These are phyloP conservation scores for Dothideomycetes sp. DNA, from an alignment of 2,329 filamentous ascomycete genomes.

Conservation along the genomic window DNA sequence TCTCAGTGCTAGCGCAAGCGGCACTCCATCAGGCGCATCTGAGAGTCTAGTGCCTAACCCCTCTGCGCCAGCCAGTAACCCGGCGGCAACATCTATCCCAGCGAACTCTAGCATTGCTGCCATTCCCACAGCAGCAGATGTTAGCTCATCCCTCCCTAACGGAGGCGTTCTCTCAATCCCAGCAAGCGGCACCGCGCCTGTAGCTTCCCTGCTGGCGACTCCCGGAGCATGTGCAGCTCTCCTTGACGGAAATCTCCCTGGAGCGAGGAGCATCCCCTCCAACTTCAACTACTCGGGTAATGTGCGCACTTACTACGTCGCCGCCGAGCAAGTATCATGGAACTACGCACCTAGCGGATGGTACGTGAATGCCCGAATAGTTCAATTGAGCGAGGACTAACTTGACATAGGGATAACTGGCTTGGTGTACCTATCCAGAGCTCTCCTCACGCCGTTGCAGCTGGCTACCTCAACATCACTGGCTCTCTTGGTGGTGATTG, in stretches of 20 bases:
- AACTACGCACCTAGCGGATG: conserved; percentile 22
- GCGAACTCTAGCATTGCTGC: neutral
- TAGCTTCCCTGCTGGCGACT: neutral
- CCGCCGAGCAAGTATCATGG: conserved; percentile 22
- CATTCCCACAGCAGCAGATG: neutral
- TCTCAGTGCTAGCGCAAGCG: conserved; percentile 4
- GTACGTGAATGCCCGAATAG: neutral
- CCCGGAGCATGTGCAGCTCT: conserved; percentile 2
- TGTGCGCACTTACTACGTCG: conserved; percentile 21
- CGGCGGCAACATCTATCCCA: neutral
- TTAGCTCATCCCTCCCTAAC: neutral
- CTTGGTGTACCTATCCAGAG: conserved; percentile 16
- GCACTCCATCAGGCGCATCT: neutral
- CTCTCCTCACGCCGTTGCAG: conserved; percentile 3
- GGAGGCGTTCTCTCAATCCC: conserved; percentile 6
- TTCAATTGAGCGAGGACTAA: neutral
- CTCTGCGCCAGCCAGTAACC: neutral
- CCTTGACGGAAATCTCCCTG: conserved; percentile 16
- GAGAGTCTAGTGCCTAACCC: too few species aligned
- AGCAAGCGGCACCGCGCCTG: neutral
- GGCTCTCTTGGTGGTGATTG: conserved; percentile 14
- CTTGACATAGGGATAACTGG: conserved; percentile 19
- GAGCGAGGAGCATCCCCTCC: conserved; percentile 14
- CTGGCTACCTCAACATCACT: conserved; percentile 18
- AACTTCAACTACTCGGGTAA: conserved; percentile 19